Evolutionary conservation across 495 filamentous ascomycete species (phyloP).

Genomic region (Viridothelium virens): DNA sequence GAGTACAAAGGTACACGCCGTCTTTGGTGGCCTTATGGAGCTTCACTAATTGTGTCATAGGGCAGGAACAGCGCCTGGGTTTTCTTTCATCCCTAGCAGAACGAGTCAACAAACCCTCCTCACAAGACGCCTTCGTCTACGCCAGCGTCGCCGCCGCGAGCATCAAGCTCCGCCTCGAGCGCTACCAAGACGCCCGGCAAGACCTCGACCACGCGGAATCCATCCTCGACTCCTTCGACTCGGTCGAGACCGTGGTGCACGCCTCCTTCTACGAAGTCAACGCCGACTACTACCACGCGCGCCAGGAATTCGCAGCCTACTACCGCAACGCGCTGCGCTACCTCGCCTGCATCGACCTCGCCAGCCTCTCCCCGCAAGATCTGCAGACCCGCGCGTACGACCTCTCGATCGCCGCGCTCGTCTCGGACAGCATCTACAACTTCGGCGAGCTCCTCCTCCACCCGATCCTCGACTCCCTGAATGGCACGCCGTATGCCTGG

Average conservation of each 20-base stretch:
- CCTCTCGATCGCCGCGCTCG: constrained; percentile 82
- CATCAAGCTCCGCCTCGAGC: constrained; percentile 69
- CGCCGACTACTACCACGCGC: constrained; percentile 89
- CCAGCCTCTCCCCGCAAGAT: constrained; percentile 61
- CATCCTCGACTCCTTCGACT: constrained; percentile 85
- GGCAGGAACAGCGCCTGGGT: constrained; percentile 75
- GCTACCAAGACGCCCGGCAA: constrained; percentile 68
- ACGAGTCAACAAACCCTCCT: constrained; percentile 84
- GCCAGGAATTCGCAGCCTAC: constrained; percentile 85
- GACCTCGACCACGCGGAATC: constrained; percentile 81
- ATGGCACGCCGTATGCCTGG: constrained; percentile 61
- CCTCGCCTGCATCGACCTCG: constrained; percentile 88
- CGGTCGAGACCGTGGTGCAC: constrained; percentile 92
- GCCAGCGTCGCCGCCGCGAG: constrained; percentile 84
- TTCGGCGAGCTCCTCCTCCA: constrained; percentile 98
- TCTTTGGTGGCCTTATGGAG: too few relatives aligned
- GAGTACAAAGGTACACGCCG: constrained; percentile 65
- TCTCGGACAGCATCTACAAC: constrained; percentile 95
- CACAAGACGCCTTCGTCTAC: constrained; percentile 94
- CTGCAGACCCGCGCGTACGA: constrained; percentile 79
- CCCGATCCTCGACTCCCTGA: constrained; percentile 83
- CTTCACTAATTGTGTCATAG: constrained; percentile 37
- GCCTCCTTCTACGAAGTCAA: constrained; percentile 94
- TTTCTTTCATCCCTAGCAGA: constrained; percentile 79
- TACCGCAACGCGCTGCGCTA: constrained; percentile 97